Evolutionary conservation across 441 rosid genomes (phyloP).

Genomic region (Pelargonium citronellum): DNA sequence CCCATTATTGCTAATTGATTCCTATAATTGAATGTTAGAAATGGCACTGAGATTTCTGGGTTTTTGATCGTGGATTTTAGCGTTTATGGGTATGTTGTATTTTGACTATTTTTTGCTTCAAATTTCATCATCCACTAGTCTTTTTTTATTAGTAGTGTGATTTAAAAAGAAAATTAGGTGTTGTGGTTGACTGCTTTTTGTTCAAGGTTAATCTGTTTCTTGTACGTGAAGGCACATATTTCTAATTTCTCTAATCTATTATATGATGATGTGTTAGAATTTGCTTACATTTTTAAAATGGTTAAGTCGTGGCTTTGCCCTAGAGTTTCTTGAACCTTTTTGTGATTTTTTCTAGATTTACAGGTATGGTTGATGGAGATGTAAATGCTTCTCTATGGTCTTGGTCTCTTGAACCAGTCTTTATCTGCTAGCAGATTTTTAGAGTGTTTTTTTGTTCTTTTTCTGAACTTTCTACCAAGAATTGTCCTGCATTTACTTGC

Average conservation of each 20-base stretch:
- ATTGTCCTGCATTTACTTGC: not conserved
- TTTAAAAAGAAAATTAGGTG: not conserved
- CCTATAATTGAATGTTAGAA: not conserved
- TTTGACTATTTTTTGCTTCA: not conserved
- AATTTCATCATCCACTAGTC: not conserved
- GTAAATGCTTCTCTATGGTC: not conserved
- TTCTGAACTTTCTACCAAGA: not conserved
- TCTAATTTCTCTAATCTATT: not conserved
- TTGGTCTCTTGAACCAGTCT: slow-evolving; percentile 1
- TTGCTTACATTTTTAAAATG: not conserved
- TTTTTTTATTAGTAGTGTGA: not conserved
- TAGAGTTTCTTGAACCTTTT: not conserved
- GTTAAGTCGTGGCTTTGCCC: not conserved
- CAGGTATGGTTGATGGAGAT: not conserved
- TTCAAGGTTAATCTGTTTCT: not conserved
- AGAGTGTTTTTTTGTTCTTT: not conserved
- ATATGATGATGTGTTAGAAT: not conserved
- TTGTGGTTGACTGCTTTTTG: slow-evolving; percentile 1
- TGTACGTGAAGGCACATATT: slow-evolving; percentile 2
- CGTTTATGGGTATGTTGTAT: not conserved
- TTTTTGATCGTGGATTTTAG: not conserved
- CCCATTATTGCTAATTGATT: not conserved
- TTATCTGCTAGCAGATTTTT: not conserved
- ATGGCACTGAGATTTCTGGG: too few relatives aligned
- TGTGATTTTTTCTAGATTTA: not conserved